phyloP scores from a whole-genome alignment of 2,329 filamentous ascomycete genomes.

The Scytalidium lignicola region DNA sequence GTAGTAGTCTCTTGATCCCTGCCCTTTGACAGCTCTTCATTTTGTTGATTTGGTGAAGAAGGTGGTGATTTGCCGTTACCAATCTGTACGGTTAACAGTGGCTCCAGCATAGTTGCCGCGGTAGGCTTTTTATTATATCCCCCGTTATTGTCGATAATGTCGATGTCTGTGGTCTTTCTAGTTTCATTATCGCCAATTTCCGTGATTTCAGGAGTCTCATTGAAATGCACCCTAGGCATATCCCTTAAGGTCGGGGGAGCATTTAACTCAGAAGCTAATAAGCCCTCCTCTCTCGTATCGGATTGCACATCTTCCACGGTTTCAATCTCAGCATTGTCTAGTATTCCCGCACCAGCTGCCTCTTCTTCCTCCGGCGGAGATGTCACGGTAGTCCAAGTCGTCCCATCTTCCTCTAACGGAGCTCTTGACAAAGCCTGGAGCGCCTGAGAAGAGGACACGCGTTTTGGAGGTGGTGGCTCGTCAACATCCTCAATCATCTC shows the following conservation, averaged over 20 bases:
- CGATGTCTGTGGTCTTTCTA: no score
- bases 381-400: constrained; percentile 26
- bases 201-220: no score
- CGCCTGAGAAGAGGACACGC: constrained; percentile 51
- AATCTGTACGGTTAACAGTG: neutral
- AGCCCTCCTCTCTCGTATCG: no score
- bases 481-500: constrained; percentile 29
- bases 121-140: no score
- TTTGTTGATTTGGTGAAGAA: constrained; percentile 2
- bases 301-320: neutral
- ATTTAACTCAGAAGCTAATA: no score
- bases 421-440: constrained; percentile 46
- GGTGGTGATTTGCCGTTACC: neutral
- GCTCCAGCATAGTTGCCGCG: neutral
- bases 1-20: constrained; percentile 1
- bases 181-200: no score
- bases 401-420: constrained; percentile 41
- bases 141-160: no score
- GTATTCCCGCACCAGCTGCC: constrained; percentile 14
- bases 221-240: no score
- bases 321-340: neutral
- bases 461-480: constrained; percentile 41
- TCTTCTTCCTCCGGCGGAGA: constrained; percentile 23
- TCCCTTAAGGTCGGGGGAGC: no score
- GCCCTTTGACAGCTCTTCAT: neutral